These are phyloP conservation scores for Eremothecium cymbalariae DNA, from an alignment of 1,139 yeast species.

Conservation along the genomic window DNA sequence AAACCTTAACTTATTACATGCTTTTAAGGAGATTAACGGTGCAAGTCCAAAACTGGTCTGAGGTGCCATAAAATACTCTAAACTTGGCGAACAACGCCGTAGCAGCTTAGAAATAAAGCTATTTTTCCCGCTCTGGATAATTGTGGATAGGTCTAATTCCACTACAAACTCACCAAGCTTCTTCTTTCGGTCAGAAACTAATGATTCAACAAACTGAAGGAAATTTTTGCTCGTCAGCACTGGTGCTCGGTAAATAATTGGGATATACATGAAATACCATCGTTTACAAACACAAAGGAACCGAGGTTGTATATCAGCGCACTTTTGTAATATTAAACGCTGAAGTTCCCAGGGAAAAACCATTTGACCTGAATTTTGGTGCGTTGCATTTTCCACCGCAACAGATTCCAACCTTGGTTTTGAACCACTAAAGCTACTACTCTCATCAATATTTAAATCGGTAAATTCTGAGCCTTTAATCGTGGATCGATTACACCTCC, in stretches of 20 bases:
- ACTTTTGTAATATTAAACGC: slow-evolving; percentile 41
- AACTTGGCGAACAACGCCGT: slow-evolving; percentile 58
- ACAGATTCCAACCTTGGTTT: too few species aligned
- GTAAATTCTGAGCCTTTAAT: too few species aligned
- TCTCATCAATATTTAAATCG: too few species aligned
- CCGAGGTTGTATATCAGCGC: slow-evolving; percentile 40
- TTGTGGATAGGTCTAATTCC: slow-evolving; percentile 61
- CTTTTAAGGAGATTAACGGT: slow-evolving; percentile 68
- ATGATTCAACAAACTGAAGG: slow-evolving; percentile 60
- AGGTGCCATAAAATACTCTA: slow-evolving; percentile 75
- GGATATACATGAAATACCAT: slow-evolving; percentile 53
- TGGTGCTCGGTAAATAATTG: slow-evolving; percentile 59
- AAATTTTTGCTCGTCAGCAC: slow-evolving; percentile 59
- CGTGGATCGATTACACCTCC: too few species aligned
- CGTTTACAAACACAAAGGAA: slow-evolving; percentile 52
- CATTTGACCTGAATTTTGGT: too few species aligned
- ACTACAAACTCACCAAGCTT: slow-evolving; percentile 38
- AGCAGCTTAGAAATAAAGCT: slow-evolving; percentile 78
- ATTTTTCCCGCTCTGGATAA: slow-evolving; percentile 88
- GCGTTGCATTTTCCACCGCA: too few species aligned
- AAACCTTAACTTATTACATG: slow-evolving; percentile 55
- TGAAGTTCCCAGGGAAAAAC: slow-evolving; percentile 46
- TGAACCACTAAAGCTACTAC: too few species aligned
- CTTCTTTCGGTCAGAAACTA: slow-evolving; percentile 37
- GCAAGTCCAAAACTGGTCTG: slow-evolving; percentile 92